phyloP scores from a whole-genome alignment of 768 basidiomycete genomes.

The Leccinum imitatum region DNA sequence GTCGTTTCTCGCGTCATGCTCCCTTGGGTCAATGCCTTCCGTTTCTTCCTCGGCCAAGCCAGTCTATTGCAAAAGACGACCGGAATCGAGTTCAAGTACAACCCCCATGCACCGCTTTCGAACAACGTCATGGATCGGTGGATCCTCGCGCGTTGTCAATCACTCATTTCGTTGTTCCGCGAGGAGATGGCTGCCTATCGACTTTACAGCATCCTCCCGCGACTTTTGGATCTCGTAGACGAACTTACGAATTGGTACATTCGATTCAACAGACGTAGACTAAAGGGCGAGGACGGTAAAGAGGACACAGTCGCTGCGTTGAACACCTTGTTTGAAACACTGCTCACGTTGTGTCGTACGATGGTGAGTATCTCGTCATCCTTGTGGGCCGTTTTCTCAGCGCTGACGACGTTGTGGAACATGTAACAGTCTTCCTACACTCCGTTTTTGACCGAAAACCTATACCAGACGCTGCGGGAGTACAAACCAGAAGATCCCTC shows the following conservation, averaged over 20 bases:
- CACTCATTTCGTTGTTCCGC: conserved; percentile 86
- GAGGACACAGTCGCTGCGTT: conserved; percentile 86
- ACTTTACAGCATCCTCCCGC: conserved; percentile 96
- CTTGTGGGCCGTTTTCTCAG: neutral
- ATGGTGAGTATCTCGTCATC: conserved; percentile 61
- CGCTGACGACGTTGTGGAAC: conserved; percentile 2
- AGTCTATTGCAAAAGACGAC: conserved; percentile 80
- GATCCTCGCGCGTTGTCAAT: conserved; percentile 98
- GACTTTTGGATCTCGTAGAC: conserved; percentile 86
- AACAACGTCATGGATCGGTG: conserved; percentile 98
- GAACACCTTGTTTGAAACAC: conserved; percentile 93
- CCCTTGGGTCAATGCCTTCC: conserved; percentile 98
- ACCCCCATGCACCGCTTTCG: conserved; percentile 80
- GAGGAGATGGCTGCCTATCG: conserved; percentile 97
- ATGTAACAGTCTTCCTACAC: conserved; percentile 86
- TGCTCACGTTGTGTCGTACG: conserved; percentile 91
- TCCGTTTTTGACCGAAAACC: conserved; percentile 94
- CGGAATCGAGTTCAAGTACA: conserved; percentile 78
- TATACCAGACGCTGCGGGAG: conserved; percentile 87
- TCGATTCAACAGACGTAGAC: conserved; percentile 92
- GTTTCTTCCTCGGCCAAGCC: conserved; percentile 97
- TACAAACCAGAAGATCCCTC: conserved; percentile 78
- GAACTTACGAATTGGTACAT: conserved; percentile 99
- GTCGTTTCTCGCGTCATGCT: conserved; percentile 95
- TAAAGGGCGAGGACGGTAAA: conserved; percentile 92